Base-by-base conservation (phyloP, 768 basidiomycete species). In the Pholiota molesta region DNA sequence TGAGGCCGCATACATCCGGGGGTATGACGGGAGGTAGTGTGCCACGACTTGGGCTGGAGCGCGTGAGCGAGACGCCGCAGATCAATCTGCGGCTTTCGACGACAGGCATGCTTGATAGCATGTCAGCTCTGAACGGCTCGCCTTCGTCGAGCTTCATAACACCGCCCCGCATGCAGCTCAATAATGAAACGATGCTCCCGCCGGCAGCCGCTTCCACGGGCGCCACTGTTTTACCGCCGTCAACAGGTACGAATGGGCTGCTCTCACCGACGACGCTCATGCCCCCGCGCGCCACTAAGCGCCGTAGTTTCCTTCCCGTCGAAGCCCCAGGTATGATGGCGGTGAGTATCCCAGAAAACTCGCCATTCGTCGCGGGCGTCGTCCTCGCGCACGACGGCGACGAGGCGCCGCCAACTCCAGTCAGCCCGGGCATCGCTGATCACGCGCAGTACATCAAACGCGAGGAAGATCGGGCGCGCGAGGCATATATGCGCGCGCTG, bases 301-400 rank as follows among this genome's bases (percentile, higher is more conserved):
- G 96, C 40, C 82, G 93, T 69, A 96, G 94, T 71, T 99, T 97
- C 81, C 77, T 99, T 45, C 91, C 94, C 19, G 81, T 99, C 57
- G 93, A 92, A 62, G 81, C 83, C 16, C 87, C 88, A 44, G 79
- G 77, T 23, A 62, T 64, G 29, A 79, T 86, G 39, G 74, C 80
- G 6, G 74, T 88, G 45, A 86, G 80, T 66, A 86, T 92, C 60
- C 79, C 82, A 28, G 86, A 87, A 17, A 78, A 87, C 17, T 84
- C 89, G 16, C 74, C 83, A 2, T 90, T 89, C 71, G 73, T 90
- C 42, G 79, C 81, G 10, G 82, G 78, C 31, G 64, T 87, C 13
- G 79, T 81, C 11, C 78, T 79, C 31, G 73, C 80, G 11, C 63
- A 65, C 45, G 74, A 72, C 23, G 63, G 62, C 54, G 72, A 71